Evolutionary conservation across 169 alveolate genomes (phyloP), one percentile per base, ranked within the genome.

Genomic region (Eimeria praecox): DNA sequence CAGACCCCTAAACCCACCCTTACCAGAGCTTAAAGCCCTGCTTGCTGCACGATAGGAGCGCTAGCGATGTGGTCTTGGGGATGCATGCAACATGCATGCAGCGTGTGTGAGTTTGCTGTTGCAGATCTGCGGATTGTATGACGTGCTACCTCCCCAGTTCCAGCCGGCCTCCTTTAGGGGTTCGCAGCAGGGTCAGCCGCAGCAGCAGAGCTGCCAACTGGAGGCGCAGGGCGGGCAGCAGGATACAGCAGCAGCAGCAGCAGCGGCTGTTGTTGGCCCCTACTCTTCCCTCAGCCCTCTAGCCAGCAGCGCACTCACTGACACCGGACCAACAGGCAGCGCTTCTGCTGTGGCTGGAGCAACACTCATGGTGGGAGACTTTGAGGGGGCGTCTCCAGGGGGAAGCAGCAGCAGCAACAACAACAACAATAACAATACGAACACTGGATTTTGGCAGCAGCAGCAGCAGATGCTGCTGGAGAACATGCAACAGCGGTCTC

Each of bases 81-180:
- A 30, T 14, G 83, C 83, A 73, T 5, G 83, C 83, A 73, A 3
- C 30, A 8, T 35, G 49, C 83, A 20, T 30, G 49, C 46, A 33
- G 44, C 22, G 54, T 4, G 35, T 4, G 35, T 80, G 49, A 14
- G 30, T 80, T 46, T 54, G 12, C 44, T 52, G 77, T 62, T 85
- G 92, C 92, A 85, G 92, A 85, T 85, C 9, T 85, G 92, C 78
- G 92, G 92, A 14, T 44, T 85, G 44, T 85, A 85, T 52, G 92
- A 85, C 77, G 92, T 85, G 78, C 92, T 85, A 40, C 92, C 92
- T 14, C 92, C 92, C 78, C 92, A 85, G 56, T 85, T 85, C 38
- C 92, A 85, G 92, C 92, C 92, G 20, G 80, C 20, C 40, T 85
- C 92, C 27, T 85, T 85, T 35, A 27, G 92, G 35, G 66, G 77